These are phyloP conservation scores for Dendrobium huoshanense DNA, from an alignment of 106 monocot genomes.

Conservation along the genomic window DNA sequence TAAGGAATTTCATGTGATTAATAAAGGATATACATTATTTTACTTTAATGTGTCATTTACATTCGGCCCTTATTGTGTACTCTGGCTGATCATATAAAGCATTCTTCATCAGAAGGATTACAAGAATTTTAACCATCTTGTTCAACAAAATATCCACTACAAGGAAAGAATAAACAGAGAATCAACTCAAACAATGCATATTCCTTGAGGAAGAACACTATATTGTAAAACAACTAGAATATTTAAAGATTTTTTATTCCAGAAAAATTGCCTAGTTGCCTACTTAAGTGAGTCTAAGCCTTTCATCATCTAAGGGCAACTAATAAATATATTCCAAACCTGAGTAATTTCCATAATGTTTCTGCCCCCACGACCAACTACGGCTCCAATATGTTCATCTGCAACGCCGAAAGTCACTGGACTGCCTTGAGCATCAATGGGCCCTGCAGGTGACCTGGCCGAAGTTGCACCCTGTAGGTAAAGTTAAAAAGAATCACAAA, in stretches of 20 bases:
- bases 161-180: not conserved
- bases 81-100: not conserved
- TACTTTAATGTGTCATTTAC: not conserved
- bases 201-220: not conserved
- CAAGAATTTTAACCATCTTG: not conserved
- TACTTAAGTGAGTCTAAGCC: not conserved
- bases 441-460: slow-evolving; percentile 29
- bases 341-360: slow-evolving; percentile 95
- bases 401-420: slow-evolving; percentile 87
- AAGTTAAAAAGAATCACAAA: not conserved
- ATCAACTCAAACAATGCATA: not conserved
- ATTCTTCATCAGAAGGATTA: not conserved
- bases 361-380: slow-evolving; percentile 87
- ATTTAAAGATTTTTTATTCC: too few species aligned
- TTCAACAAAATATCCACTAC: not conserved
- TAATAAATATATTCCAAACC: slow-evolving; percentile 22
- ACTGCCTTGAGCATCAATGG: slow-evolving; percentile 37
- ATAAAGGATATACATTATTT: not conserved
- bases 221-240: not conserved
- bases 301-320: not conserved
- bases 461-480: slow-evolving; percentile 2
- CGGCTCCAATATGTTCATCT: slow-evolving; percentile 96
- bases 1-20: not conserved
- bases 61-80: not conserved
- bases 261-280: too few species aligned